Evolutionary conservation across 805 yeast species (phyloP).

Genomic region (Suhomyces sp.): DNA sequence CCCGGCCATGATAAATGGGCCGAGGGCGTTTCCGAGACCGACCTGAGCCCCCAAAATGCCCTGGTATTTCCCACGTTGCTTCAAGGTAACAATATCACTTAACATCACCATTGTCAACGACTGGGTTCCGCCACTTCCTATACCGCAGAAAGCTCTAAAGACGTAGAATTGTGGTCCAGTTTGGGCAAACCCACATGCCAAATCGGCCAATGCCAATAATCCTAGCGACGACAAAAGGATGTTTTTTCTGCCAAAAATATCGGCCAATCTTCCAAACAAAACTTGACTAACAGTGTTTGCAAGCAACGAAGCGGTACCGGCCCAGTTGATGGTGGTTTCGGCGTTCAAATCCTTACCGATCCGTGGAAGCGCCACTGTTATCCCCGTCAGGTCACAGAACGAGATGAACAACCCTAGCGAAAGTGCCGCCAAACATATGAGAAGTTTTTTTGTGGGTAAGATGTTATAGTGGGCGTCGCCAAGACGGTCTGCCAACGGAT

Average conservation of each 20-base stretch:
- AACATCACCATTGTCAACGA: constrained; percentile 51
- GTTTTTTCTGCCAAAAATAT: constrained; percentile 55
- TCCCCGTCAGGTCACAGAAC: constrained; percentile 21
- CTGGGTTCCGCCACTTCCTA: constrained; percentile 57
- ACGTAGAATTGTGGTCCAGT: constrained; percentile 45
- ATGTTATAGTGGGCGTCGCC: constrained; percentile 21
- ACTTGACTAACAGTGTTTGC: constrained; percentile 76
- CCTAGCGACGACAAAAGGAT: constrained; percentile 43
- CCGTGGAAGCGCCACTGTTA: constrained; percentile 19
- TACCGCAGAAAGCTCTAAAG: constrained; percentile 55
- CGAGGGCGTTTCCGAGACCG: constrained; percentile 22
- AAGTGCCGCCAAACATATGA: constrained; percentile 17
- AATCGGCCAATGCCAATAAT: constrained; percentile 45
- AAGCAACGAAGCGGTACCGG: constrained; percentile 66
- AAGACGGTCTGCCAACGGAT: constrained; percentile 15
- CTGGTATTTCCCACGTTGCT: constrained; percentile 52
- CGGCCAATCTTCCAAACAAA: constrained; percentile 66
- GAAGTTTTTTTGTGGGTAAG: constrained; percentile 16
- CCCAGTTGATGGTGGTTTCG: constrained; percentile 46
- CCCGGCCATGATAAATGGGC: constrained; percentile 22
- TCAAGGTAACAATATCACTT: constrained; percentile 53
- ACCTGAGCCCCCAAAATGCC: constrained; percentile 34
- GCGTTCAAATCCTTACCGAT: constrained; percentile 20
- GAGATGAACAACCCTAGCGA: constrained; percentile 17
- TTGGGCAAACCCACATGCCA: constrained; percentile 39